Base-by-base conservation (phyloP, 306 rosid species). In the Biancaea sappan region DNA sequence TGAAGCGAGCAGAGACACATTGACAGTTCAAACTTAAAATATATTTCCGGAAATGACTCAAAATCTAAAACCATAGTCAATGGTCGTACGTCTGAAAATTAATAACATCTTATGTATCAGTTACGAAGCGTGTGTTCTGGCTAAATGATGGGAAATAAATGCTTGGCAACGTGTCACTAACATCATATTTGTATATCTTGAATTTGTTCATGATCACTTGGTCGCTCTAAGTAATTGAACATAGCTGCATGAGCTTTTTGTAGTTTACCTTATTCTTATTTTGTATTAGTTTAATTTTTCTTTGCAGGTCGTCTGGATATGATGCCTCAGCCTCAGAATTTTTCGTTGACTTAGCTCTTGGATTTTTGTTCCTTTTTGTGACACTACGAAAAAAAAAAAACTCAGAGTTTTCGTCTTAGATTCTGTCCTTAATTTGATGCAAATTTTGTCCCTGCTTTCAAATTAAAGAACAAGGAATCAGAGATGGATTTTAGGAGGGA, bases 311-410 rank as follows among this genome's bases (percentile, higher is more conserved):
- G 77, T 21, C 61, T 15, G 50, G 79, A 37, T 12, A 15, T n/a
- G 69, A 59, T 26, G 18, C 60, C n/a, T 14, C 37, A 1, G 52
- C 71, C n/a, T n/a, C n/a, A 71, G 73, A 72, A 28, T 67, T 80
- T 34, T 15, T n/a, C 57, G 66, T 43, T 61, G 40, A 31, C 70
- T n/a, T 44, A 34, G 62, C 69, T 15, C 69, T 58, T 66, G 73
- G 69, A 59, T 32, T 76, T 80, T 76, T 76, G 67, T 71, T 79
- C 81, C 22, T 43, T 66, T 61, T n/a, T n/a, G n/a, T n/a, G n/a
- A n/a, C n/a, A n/a, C n/a, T n/a, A n/a, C n/a, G n/a, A n/a, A n/a
- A n/a, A n/a, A n/a, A n/a, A n/a, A n/a, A n/a, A n/a, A n/a, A n/a
- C n/a, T n/a, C n/a, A n/a, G n/a, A n/a, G n/a, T n/a, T n/a, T n/a